Evolutionary conservation across 306 rosid species (phyloP).

Genomic region (Carpinus viminea): DNA sequence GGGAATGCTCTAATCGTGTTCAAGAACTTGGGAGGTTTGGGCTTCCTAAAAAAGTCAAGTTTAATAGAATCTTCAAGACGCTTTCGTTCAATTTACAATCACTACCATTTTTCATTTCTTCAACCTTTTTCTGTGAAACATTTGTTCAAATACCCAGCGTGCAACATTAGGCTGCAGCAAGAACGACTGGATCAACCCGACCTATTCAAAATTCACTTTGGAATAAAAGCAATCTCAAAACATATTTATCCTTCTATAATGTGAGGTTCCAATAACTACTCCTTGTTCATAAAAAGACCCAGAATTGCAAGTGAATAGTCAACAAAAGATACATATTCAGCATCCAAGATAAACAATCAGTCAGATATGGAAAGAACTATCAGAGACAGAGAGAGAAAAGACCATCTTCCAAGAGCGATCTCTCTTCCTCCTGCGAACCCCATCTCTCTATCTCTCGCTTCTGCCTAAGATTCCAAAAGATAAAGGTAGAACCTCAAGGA

Average conservation of each 20-base stretch:
- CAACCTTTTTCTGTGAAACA: too few species aligned
- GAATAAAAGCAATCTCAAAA: not conserved
- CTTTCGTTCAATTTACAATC: too few species aligned
- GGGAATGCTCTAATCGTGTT: too few species aligned
- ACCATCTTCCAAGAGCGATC: slow-evolving; percentile 52
- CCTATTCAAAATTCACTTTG: not conserved
- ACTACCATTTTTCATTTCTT: too few species aligned
- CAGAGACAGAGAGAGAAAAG: slow-evolving; percentile 4
- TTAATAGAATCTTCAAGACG: too few species aligned
- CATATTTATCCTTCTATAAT: not conserved
- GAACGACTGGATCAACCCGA: not conserved
- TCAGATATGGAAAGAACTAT: not conserved
- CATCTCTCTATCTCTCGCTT: not conserved
- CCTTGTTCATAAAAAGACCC: not conserved
- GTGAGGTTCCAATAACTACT: not conserved
- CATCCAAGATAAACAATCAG: not conserved
- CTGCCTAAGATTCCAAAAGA: not conserved
- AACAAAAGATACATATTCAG: not conserved
- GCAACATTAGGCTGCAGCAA: not conserved
- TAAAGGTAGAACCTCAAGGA: not conserved
- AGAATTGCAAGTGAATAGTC: not conserved
- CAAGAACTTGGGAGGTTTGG: too few species aligned
- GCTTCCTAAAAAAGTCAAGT: too few species aligned
- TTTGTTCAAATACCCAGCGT: too few species aligned
- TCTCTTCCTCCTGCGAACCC: slow-evolving; percentile 48